A percentile compares a stretch with the other conserved stretches of the same genome.
Evolutionary conservation across 2,329 filamentous ascomycete genomes (phyloP).

Genomic region (Colletotrichum magnum): DNA sequence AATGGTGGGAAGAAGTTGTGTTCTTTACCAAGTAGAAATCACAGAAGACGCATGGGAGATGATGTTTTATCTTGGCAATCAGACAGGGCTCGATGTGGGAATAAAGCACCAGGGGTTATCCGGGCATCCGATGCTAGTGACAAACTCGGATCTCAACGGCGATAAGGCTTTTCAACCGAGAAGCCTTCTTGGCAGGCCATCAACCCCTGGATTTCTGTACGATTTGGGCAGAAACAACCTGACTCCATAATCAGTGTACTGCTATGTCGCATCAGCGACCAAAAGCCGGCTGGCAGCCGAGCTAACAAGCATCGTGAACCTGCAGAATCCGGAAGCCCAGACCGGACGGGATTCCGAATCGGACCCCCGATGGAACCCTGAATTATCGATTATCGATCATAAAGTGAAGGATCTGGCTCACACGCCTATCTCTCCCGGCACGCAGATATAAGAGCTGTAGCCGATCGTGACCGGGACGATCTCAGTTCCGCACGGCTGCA

Average conservation of each 20-base stretch:
- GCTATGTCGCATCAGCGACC: background rate
- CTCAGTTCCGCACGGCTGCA: background rate
- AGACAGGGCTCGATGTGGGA: too few relatives aligned
- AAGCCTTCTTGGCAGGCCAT: background rate
- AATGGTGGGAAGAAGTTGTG: too few relatives aligned
- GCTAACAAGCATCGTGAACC: background rate
- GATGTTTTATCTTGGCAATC: too few relatives aligned
- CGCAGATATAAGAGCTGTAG: background rate
- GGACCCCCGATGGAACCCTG: background rate
- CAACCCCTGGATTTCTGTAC: background rate
- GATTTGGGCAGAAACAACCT: background rate
- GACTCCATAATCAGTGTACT: background rate
- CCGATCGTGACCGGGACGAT: background rate
- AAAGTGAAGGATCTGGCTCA: background rate
- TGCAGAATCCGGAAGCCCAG: conserved; percentile 12
- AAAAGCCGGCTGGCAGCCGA: background rate
- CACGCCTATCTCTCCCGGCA: background rate
- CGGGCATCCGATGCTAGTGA: background rate
- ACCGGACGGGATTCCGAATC: background rate
- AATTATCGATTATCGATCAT: background rate
- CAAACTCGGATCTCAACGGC: background rate
- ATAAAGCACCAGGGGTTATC: too few relatives aligned
- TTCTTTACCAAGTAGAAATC: too few relatives aligned
- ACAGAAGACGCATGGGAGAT: too few relatives aligned
- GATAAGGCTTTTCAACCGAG: background rate